Conservation (phyloP, 1,284 basidiomycete genomes). For the Ceratobasidium sp. region DNA sequence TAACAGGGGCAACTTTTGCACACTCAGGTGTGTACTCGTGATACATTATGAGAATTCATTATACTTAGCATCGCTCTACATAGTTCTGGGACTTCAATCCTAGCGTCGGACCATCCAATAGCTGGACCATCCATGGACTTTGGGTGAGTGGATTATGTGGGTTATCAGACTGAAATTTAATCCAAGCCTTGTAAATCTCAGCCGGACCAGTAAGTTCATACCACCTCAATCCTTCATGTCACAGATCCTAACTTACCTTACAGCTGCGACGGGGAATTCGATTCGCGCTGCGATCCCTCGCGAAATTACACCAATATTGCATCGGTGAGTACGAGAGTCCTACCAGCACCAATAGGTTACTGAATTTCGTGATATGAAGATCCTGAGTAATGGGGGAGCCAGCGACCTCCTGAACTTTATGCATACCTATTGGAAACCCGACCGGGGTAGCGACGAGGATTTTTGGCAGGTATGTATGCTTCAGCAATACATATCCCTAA, state of each 20-base stretch:
- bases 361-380: constrained; percentile 54
- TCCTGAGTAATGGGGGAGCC: constrained; percentile 69
- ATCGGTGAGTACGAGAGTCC: constrained; percentile 55
- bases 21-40: constrained; percentile 39
- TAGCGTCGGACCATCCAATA: constrained; percentile 47
- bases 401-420: constrained; percentile 73
- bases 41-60: not conserved
- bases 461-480: constrained; percentile 72
- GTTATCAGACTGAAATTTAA: not conserved
- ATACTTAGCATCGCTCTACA: not conserved
- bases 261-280: constrained; percentile 76
- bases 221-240: too few relatives aligned
- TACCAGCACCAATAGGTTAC: not conserved
- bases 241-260: not conserved
- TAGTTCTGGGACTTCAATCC: constrained; percentile 50
- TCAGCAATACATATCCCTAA: not conserved
- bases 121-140: constrained; percentile 47
- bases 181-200: not conserved
- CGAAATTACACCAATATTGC: constrained; percentile 69
- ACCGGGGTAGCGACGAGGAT: constrained; percentile 66
- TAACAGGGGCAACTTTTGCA: constrained; percentile 45
- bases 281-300: constrained; percentile 70
- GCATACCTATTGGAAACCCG: constrained; percentile 72
- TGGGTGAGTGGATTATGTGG: constrained; percentile 42
- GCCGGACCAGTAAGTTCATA: constrained; percentile 34